Evolutionary conservation across 371 early-diverging fungal genomes (phyloP).

Genomic region (Dentiscutata heterogama): DNA sequence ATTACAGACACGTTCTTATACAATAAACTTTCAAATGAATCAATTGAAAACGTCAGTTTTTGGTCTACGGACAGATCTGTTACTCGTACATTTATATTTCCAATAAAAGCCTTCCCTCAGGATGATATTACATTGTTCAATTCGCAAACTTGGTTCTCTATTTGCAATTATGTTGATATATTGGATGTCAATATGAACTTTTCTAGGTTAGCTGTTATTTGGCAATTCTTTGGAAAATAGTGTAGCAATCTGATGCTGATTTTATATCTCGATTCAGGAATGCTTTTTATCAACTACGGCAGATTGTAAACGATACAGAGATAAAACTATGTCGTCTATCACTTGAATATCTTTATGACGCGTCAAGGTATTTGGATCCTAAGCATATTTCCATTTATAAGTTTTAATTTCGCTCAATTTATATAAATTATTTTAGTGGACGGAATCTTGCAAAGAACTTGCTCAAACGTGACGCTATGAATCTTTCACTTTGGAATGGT

Average conservation of each 20-base stretch:
- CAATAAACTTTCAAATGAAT: constrained; percentile 55
- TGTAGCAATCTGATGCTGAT: background rate
- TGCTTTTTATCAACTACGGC: constrained; percentile 58
- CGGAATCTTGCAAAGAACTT: constrained; percentile 62
- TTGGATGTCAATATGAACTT: constrained; percentile 56
- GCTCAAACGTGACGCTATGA: constrained; percentile 64
- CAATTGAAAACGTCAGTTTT: constrained; percentile 45
- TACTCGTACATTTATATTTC: constrained; percentile 55
- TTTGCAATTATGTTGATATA: constrained; percentile 47
- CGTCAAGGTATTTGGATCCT: background rate
- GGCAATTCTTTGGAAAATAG: background rate
- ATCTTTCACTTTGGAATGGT: constrained; percentile 69
- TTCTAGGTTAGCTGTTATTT: constrained; percentile 53
- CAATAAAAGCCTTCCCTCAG: constrained; percentile 62
- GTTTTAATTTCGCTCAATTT: too few relatives aligned
- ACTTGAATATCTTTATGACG: constrained; percentile 54
- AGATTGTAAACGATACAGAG: constrained; percentile 52
- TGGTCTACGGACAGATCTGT: constrained; percentile 51
- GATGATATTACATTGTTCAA: constrained; percentile 58
- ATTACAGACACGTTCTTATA: constrained; percentile 68
- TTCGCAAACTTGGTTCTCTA: constrained; percentile 57
- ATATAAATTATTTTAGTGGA: background rate
- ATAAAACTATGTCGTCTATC: constrained; percentile 58
- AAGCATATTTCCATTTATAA: too few relatives aligned
- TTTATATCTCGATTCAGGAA: constrained; percentile 50